phyloP scores from a whole-genome alignment of 1,284 basidiomycete genomes.

The Ceratobasidium sp. region DNA sequence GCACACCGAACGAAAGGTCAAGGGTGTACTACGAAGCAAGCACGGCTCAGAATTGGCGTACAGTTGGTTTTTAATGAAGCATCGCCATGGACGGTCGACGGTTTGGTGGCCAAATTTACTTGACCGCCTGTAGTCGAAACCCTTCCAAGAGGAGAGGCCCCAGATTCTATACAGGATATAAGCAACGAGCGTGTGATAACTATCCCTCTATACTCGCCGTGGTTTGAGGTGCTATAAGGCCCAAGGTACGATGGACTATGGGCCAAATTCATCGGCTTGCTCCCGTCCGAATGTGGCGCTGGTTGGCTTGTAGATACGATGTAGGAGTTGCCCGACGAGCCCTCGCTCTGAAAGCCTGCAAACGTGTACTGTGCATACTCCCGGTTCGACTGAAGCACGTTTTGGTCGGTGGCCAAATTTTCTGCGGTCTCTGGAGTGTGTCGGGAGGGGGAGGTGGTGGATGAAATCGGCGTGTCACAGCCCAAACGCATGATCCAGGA shows the following conservation, averaged over 20 bases:
- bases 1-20: background rate
- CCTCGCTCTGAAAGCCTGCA: background rate
- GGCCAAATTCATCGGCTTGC: background rate
- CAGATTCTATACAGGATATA: background rate
- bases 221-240: background rate
- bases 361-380: background rate
- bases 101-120: slow-evolving; percentile 35
- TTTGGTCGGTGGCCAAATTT: slow-evolving; percentile 26
- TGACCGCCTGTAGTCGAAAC: background rate
- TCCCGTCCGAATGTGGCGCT: background rate
- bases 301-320: background rate
- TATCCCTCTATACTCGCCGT: background rate
- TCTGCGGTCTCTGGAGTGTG: background rate
- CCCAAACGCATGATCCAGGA: background rate
- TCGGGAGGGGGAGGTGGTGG: background rate
- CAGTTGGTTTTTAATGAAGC: background rate
- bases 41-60: background rate
- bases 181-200: background rate
- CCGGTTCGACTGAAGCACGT: background rate
- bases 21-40: background rate
- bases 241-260: background rate
- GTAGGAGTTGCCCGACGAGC: background rate
- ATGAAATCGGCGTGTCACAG: background rate
- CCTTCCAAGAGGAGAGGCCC: background rate
- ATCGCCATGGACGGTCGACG: background rate